Percentiles rank a stretch among this genome's conserved stretches.
Conservation (phyloP, 139 green algal genomes). For the Auxenochlorella pyrenoidosa region DNA sequence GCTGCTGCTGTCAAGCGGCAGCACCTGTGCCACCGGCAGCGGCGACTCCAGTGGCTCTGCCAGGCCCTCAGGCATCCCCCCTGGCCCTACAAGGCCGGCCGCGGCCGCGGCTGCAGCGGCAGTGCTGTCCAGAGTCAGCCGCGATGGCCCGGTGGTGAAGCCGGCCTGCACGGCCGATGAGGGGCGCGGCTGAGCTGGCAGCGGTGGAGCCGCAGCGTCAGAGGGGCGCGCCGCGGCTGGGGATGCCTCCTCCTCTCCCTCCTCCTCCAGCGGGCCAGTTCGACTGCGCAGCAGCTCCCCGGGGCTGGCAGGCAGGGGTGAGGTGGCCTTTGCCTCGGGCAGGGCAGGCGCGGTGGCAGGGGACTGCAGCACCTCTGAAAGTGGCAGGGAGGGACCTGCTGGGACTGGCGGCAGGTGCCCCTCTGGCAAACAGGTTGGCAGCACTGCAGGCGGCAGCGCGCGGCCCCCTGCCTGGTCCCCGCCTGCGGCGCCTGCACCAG, state of each 20-base stretch:
- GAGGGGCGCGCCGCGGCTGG: neutral
- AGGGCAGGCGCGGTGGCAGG: neutral
- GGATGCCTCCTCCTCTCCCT: neutral
- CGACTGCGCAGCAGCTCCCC: neutral
- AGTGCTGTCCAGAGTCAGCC: neutral
- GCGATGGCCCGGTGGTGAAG: neutral
- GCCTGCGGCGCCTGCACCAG: neutral
- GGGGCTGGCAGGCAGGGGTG: neutral
- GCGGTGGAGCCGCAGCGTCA: neutral
- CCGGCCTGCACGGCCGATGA: neutral
- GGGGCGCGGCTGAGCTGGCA: neutral
- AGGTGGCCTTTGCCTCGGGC: neutral
- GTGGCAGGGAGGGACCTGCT: neutral
- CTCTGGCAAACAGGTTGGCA: neutral
- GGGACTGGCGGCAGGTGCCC: neutral
- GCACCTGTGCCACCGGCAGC: neutral
- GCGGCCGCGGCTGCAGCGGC: neutral
- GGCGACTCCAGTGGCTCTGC: neutral
- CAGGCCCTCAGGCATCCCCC: neutral
- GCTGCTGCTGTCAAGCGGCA: neutral
- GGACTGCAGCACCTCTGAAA: no score
- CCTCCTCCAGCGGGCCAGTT: neutral
- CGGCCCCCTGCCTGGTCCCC: neutral
- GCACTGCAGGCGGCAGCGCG: neutral
- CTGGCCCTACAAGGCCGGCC: neutral